Base-by-base conservation (phyloP, 129 eudicot species). In the Artemisia annua region DNA sequence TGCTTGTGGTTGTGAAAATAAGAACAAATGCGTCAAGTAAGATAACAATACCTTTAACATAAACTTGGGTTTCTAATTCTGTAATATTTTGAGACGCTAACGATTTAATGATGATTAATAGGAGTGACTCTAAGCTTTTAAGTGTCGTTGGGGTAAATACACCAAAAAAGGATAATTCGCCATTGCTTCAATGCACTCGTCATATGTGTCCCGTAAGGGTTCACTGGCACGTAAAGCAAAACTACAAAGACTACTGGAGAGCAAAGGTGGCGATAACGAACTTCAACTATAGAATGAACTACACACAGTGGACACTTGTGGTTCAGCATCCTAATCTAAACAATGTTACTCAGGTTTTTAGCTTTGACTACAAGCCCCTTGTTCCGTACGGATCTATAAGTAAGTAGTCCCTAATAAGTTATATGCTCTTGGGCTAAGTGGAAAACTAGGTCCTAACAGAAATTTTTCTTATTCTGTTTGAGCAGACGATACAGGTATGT, bases 401-500 rank as follows among this genome's bases (percentile, higher is more conserved):
- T 88, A 67, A 83, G 96, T 81, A 26, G 80, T 81, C 14, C 66
- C 67, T 44, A 44, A 44, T 28, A 50, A 53, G 50, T 55, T 35
- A 18, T 69, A 44, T 63, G 16, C 43, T 43, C 18, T 63, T 13
- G 7, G 32, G 51, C 46, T 75, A 49, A 17, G 4, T 63, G 57
- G 6, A 11, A 49, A 48, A 15, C 67, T 16, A 44, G 50, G 56
- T 71, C 11, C 48, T 63, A 35, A 66, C 30, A 28, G 22, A 19
- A 24, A 15, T 1, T 7, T 58, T 58, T 32, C 63, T 48, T 61
- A 30, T 9, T 60, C 69, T 19, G 2, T 3, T 4, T 78, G 50
- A 78, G 83, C 86, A 91, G 97, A 91, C 56, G 96, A 91, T 79
- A 88, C 97, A 5, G 97, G 92, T 15, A 92, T 92, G 97, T 87